Base-by-base conservation (phyloP, 1,284 basidiomycete species). In the Vanrija sp. region DNA sequence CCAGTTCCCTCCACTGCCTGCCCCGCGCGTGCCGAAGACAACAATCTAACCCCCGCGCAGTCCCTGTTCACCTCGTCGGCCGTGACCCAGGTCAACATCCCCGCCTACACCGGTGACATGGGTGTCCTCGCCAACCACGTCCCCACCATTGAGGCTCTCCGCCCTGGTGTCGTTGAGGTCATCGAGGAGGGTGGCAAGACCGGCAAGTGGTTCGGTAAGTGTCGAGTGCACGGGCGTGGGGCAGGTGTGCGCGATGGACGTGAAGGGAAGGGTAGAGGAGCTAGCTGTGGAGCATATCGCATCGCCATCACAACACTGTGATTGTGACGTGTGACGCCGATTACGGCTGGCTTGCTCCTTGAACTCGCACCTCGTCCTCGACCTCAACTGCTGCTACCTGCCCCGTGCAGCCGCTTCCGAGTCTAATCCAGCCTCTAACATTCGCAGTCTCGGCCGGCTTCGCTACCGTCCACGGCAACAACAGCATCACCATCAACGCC, bases 91-190 rank as follows among this genome's bases (percentile, higher is more conserved):
- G 93, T 97, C 66, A 96, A 95, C 80, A 80, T 96, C 65, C 80
- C 92, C 43, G 94, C 92, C 47, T 87, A 86, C 54, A 87, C 89
- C n/a, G 94, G 93, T 77, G 93, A 96, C 77, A 96, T 97, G 92
- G 93, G 94, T 82, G 89, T 97, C 71, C 85, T 97, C 62, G 89
- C 94, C 67, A 94, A 94, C 82, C 93, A 98, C 79, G 92, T 96
- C 56, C 86, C 93, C 42, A 87, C 90, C 27, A 87, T 97, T 60
- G 93, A 98, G 78, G 83, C 93, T 49, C 82, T 98, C 54, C 88
- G 89, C 72, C 86, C 94, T 45, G 94, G 93, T 75, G 82, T 97
- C 59, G 81, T 98, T 54, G 93, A 98, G 78, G 87, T 97, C 62
- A 84, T 96, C 62, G 92, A 95, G 79, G 79, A 84, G 19, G 80